These are phyloP conservation scores for Quercus suber DNA, from an alignment of 306 rosid species.

Conservation along the genomic window DNA sequence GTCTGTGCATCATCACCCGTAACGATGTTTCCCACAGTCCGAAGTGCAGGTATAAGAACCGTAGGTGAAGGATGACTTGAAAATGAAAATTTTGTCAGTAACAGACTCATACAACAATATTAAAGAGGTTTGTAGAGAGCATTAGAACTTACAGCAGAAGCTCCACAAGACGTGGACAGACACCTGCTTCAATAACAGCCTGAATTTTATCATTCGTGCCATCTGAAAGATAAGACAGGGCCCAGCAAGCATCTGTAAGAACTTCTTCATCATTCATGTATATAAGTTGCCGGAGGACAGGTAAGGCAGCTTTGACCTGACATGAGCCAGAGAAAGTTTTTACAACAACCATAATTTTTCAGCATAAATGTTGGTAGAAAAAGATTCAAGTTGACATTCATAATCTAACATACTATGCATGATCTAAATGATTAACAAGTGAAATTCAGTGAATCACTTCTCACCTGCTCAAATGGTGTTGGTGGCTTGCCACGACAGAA, in stretches of 20 bases:
- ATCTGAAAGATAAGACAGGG: constrained; percentile 65
- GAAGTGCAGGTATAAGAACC: constrained; percentile 63
- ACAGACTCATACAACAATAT: neutral
- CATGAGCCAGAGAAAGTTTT: constrained; percentile 7
- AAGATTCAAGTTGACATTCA: neutral
- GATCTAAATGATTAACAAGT: neutral
- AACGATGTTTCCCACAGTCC: constrained; percentile 60
- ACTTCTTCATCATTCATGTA: constrained; percentile 58
- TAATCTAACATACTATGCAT: neutral
- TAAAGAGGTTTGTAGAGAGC: neutral
- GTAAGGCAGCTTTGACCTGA: constrained; percentile 66
- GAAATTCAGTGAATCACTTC: neutral
- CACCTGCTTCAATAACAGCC: constrained; percentile 59
- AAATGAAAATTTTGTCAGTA: constrained; percentile 17
- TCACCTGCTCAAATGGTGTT: constrained; percentile 56
- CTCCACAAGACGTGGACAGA: constrained; percentile 56
- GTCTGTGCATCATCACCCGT: constrained; percentile 66
- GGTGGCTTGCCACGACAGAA: constrained; percentile 68
- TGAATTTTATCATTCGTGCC: constrained; percentile 56
- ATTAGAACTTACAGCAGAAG: constrained; percentile 49
- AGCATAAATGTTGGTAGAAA: neutral
- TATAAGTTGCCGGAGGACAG: constrained; percentile 50
- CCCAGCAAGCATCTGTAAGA: constrained; percentile 63
- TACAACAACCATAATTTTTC: neutral
- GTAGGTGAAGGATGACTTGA: constrained; percentile 57